Evolutionary conservation across 2,329 filamentous ascomycete species (phyloP), one percentile per base, ranked within the genome.

Genomic region (Aspergillus novofumigatus): DNA sequence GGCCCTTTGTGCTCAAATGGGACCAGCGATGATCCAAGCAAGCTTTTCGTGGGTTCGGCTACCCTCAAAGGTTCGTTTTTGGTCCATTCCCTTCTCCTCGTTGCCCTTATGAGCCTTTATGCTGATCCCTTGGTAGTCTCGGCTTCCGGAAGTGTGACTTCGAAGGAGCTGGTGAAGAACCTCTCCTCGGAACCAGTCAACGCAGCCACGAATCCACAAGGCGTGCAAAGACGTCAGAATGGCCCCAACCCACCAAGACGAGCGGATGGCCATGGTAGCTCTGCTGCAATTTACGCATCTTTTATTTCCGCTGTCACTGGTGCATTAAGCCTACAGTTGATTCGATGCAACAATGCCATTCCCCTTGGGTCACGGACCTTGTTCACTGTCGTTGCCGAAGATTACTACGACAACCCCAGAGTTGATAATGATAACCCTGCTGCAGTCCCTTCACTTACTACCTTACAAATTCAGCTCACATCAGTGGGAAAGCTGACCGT

Each of bases 281-380:
- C 67, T 25, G 69, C 67, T 38, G 69, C 72, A 5, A 72, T 77
- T 26, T 75, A 77, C 58, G 67, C 70, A 17, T 69, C 74, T 17
- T 75, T 77, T 52, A 69, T 76, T 42, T 75, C 73, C 35, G 72
- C 75, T 4, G 65, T 76, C 25, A 70, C 72, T 11, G 74, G 69
- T 8, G 65, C 70, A 54, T 61, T 77, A 25, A 69, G 69, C 41
- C 63, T 77, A 8, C 71, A 75, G 56, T 62, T 76, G 28, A 67
- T 71, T 50, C 70, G 70, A 51, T 65, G 62, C 26, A 66, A 72
- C 54, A 68, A 66, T 49, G 74, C 72, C 35, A 68, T 77, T 35
- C 75, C 75, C 1, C 67, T 77, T 9, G 75, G 75, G 6, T 72
- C 72, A 52, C 72, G 75, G 29, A 75, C 74, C 17, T 63, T 77